Evolutionary conservation across 2,329 filamentous ascomycete genomes (phyloP).

Genomic region (Biscogniauxia mediterranea): DNA sequence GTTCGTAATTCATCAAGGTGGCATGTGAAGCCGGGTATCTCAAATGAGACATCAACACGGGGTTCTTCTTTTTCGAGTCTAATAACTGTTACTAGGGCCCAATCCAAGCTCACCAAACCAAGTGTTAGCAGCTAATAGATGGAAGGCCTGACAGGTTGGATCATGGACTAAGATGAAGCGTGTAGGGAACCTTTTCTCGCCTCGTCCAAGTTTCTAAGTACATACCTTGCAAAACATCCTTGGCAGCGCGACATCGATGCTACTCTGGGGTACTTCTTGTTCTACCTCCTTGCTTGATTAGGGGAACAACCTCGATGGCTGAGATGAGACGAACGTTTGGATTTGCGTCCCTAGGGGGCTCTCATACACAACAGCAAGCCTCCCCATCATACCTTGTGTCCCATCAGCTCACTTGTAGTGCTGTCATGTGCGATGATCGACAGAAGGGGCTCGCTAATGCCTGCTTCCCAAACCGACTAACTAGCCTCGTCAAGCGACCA

Average conservation of each 20-base stretch:
- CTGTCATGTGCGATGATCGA: slow-evolving; percentile 23
- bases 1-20: neutral
- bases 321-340: slow-evolving; percentile 17
- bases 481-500: slow-evolving; percentile 1
- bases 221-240: neutral
- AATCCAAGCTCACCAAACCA: neutral
- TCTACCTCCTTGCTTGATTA: neutral
- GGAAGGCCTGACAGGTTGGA: neutral
- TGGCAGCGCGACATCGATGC: neutral
- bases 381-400: slow-evolving; percentile 15
- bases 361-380: slow-evolving; percentile 8
- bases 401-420: slow-evolving; percentile 13
- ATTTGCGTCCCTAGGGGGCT: neutral
- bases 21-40: neutral
- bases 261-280: neutral
- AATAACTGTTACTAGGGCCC: neutral
- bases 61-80: neutral
- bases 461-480: slow-evolving; percentile 10
- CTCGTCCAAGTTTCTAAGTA: neutral
- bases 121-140: neutral
- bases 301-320: neutral
- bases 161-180: neutral
- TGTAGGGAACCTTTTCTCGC: neutral
- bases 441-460: slow-evolving; percentile 24
- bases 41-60: neutral